Base-by-base conservation (phyloP, 805 yeast species). In the Pichia ethanolica region DNA sequence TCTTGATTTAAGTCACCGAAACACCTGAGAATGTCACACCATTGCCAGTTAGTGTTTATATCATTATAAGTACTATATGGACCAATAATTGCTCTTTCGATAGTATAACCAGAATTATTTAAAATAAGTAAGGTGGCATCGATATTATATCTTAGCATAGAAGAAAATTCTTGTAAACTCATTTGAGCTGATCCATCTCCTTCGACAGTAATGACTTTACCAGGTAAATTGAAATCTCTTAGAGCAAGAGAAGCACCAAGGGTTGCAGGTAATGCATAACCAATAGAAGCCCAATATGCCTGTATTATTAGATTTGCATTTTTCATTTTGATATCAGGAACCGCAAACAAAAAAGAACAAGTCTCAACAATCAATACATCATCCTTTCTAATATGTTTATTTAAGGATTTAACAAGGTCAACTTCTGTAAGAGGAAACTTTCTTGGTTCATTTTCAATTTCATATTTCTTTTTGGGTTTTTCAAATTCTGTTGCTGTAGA, bases 1-100 rank as follows among this genome's bases (percentile, higher is more conserved):
- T 66, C 61, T 9, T 67, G 64, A 2, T 47, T 39, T 13, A 64
- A 59, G 55, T 74, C 89, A n/a, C 89, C 90, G 59, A 90, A 85
- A 25, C 79, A 75, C 53, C 74, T 71, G 55, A 86, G 72, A 46
- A 87, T 67, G 50, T 79, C 70, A 8, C 83, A 73, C 95, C 95
- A 89, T 55, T 83, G 62, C 78, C 80, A 74, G n/a, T 64, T 57
- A 7, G 65, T 66, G 47, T 72, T 68, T 41, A 77, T 74, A 53
- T 77, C 81, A 55, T 77, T 77, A 55, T 76, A 77, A 0, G 75
- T 64, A 46, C 79, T 65, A 5, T 67, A 57, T n/a, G 79, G 76
- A 5, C 81, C 81, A 50, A 66, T 64, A 46, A 77, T 74, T 25
- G 68, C 69, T 55, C 81, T 62, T 59, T 76, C 81, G 47, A 77